Evolutionary conservation across 805 yeast species (phyloP).

Genomic region (Teunomyces barrocoloradensis): DNA sequence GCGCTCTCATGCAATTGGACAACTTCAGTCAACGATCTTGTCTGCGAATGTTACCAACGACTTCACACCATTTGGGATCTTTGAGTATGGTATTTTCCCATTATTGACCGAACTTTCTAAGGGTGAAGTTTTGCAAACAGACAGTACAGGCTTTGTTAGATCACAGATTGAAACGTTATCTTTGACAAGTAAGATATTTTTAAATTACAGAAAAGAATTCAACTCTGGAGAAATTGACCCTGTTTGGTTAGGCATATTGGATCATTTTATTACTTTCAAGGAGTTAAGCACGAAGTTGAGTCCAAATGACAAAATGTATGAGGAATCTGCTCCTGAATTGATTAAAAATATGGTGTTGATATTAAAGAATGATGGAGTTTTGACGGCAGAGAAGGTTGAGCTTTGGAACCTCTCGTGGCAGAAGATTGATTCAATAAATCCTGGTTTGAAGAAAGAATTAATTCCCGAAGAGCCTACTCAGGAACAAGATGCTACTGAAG

Average conservation of each 20-base stretch:
- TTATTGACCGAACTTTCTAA: slow-evolving; percentile 63
- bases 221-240: slow-evolving; percentile 18
- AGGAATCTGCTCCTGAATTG: slow-evolving; percentile 36
- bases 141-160: slow-evolving; percentile 56
- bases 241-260: slow-evolving; percentile 37
- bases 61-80: slow-evolving; percentile 51
- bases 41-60: slow-evolving; percentile 36
- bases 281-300: slow-evolving; percentile 17
- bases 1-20: slow-evolving; percentile 60
- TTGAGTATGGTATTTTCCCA: slow-evolving; percentile 76
- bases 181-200: slow-evolving; percentile 57
- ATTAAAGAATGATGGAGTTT: slow-evolving; percentile 25
- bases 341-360: slow-evolving; percentile 44
- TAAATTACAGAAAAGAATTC: slow-evolving; percentile 31
- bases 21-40: slow-evolving; percentile 54
- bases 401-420: slow-evolving; percentile 36
- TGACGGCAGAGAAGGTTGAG: slow-evolving; percentile 18
- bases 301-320: slow-evolving; percentile 11
- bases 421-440: slow-evolving; percentile 26
- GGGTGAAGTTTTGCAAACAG: slow-evolving; percentile 58
- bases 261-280: slow-evolving; percentile 28
- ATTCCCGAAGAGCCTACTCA: slow-evolving; percentile 6
- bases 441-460: slow-evolving; percentile 23
- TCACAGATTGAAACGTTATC: slow-evolving; percentile 69
- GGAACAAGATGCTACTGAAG: not conserved